Base-by-base conservation (phyloP, 306 rosid species). In the Gynostemma pentaphyllum region DNA sequence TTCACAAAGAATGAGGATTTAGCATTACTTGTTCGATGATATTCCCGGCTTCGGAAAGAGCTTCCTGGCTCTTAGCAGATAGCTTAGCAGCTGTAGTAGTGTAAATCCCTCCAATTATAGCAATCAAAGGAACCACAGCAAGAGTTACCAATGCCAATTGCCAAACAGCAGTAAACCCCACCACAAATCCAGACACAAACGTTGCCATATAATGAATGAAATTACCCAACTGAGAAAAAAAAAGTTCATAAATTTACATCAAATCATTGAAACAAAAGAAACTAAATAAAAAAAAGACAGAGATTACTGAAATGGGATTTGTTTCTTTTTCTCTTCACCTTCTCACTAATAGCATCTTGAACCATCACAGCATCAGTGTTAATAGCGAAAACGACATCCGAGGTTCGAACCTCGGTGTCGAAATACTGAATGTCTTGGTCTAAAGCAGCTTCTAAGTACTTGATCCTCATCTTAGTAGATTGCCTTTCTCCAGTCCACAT, bases 401-500 rank as follows among this genome's bases (percentile, higher is more conserved):
- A 92, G 21, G 98, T 88, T 52, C 98, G 86, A 64, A 92, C 96
- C 63, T 92, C 87, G 0, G 96, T 92, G 40, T 92, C 98, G 16
- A 92, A 92, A 76, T 63, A 92, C 70, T 86, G 84, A 77, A 92
- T 82, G 78, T 92, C 98, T 69, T 92, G 98, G 56, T 75, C 87
- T 81, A 92, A 45, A 37, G 96, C 95, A 7, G 96, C 90, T 76
- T 92, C 95, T 11, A 92, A 72, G 66, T 88, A 92, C 86, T 88
- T 84, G 72, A 92, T 84, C 73, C 98, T 92, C 98, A 92, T 84
- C 85, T 74, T 92, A 2, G 98, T 92, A 30, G 98, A 81, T 72
- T 92, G 98, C 7, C 98, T 46, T 76, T 92, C 98, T 46, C 98
- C 98, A 0, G 84, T 92, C 98, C 98, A 92, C 98, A 92, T 88